phyloP scores from a whole-genome alignment of 1,284 basidiomycete species.

The Apiotrichum montevideense region DNA sequence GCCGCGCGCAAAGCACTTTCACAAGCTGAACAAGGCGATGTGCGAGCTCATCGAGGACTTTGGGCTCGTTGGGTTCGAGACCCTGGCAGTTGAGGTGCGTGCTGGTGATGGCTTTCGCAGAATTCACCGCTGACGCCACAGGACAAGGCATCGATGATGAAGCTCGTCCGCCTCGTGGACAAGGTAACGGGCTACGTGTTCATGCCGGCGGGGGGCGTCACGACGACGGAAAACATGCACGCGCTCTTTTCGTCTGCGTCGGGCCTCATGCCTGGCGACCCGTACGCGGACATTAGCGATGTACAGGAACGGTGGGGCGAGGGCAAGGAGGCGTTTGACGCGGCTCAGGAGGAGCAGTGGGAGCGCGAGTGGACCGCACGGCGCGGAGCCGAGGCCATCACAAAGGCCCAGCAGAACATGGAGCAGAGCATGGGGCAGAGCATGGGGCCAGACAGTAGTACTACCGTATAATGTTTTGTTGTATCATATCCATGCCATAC shows the following conservation, averaged over 20 bases:
- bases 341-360: constrained; percentile 58
- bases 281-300: constrained; percentile 59
- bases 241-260: constrained; percentile 62
- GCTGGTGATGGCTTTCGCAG: neutral
- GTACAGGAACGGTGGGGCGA: constrained; percentile 87
- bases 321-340: constrained; percentile 68
- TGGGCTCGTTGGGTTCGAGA: constrained; percentile 92
- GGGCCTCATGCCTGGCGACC: constrained; percentile 53
- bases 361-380: constrained; percentile 43
- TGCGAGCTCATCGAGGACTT: constrained; percentile 91
- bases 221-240: constrained; percentile 59
- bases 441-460: too few species aligned
- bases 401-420: neutral
- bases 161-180: constrained; percentile 73
- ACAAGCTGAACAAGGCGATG: constrained; percentile 78
- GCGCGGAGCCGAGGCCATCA: constrained; percentile 9
- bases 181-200: constrained; percentile 84
- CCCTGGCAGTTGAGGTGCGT: constrained; percentile 82
- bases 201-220: constrained; percentile 51
- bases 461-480: too few species aligned
- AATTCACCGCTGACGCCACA: constrained; percentile 32
- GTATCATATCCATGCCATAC: too few species aligned
- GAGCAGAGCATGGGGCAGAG: too few species aligned
- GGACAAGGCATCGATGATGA: constrained; percentile 90
- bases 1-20: constrained; percentile 60